Evolutionary conservation across 352 stramenopile genomes (phyloP).

Genomic region (Globisporangium irregulare): DNA sequence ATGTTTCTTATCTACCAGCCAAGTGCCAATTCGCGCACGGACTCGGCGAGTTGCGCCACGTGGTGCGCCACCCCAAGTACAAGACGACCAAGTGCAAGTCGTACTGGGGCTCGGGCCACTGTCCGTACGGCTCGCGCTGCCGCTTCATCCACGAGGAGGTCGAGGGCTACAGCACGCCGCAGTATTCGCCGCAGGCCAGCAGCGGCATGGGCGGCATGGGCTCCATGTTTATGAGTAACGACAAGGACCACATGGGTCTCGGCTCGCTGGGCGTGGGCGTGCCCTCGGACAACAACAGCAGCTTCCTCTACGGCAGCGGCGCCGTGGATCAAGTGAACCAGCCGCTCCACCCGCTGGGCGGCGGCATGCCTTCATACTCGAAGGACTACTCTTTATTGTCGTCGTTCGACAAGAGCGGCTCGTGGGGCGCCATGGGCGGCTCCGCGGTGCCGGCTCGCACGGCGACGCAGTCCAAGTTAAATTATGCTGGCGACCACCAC

Average conservation of each 20-base stretch:
- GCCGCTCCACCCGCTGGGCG: conserved; percentile 22
- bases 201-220: conserved; percentile 21
- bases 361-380: conserved; percentile 40
- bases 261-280: conserved; percentile 31
- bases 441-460: conserved; percentile 11
- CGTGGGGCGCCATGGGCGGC: conserved; percentile 36
- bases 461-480: conserved; percentile 38
- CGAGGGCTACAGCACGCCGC: conserved; percentile 53
- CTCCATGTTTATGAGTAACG: conserved; percentile 63
- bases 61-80: conserved; percentile 89
- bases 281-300: conserved; percentile 29
- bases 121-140: conserved; percentile 82
- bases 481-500: conserved; percentile 43
- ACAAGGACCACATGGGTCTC: conserved; percentile 32
- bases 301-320: conserved; percentile 28
- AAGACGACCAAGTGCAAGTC: conserved; percentile 92
- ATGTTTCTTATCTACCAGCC: conserved; percentile 26
- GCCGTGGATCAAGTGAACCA: conserved; percentile 26
- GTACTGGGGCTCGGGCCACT: conserved; percentile 87
- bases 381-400: conserved; percentile 69
- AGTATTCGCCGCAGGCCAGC: conserved; percentile 45
- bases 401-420: conserved; percentile 53
- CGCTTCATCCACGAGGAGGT: conserved; percentile 87
- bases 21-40: conserved; percentile 89
- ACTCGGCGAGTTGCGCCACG: conserved; percentile 71